These are phyloP conservation scores for Candida dubliniensis DNA, from an alignment of 1,139 yeast species.

Conservation along the genomic window DNA sequence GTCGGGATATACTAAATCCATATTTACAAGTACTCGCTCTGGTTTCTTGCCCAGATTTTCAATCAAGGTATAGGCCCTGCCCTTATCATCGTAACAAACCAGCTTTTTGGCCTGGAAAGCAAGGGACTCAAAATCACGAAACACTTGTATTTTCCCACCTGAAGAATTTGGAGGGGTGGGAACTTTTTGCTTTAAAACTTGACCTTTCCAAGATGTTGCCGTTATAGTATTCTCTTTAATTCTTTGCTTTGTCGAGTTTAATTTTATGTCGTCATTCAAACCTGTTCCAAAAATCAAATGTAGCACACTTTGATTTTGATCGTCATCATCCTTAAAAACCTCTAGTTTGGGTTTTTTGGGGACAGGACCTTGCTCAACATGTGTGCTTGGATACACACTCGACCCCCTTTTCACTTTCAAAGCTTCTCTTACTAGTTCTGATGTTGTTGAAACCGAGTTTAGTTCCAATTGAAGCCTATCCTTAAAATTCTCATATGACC, in stretches of 20 bases:
- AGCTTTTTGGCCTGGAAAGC: conserved; percentile 4
- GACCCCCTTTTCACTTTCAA: conserved; percentile 32
- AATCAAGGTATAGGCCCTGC: conserved; percentile 42
- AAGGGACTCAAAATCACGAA: conserved; percentile 12
- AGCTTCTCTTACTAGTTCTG: conserved; percentile 15
- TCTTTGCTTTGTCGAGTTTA: conserved; percentile 50
- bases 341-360: conserved; percentile 29
- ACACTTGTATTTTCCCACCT: conserved; percentile 19
- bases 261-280: conserved; percentile 26
- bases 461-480: conserved; percentile 6
- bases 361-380: conserved; percentile 2
- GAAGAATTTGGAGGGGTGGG: conserved; percentile 9
- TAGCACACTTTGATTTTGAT: conserved; percentile 28
- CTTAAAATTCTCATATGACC: conserved; percentile 50
- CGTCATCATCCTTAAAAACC: conserved; percentile 33
- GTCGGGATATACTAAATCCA: conserved; percentile 50
- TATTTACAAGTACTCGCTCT: conserved; percentile 64
- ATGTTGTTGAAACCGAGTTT: conserved; percentile 8
- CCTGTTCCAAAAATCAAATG: conserved; percentile 28
- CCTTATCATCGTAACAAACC: conserved; percentile 22
- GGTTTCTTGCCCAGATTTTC: conserved; percentile 58
- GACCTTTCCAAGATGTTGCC: conserved; percentile 71
- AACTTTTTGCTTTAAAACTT: conserved; percentile 44
- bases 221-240: conserved; percentile 64
- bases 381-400: conserved; percentile 9